Base-by-base conservation (phyloP, 2,329 filamentous ascomycete species). In the Fusarium keratoplasticum region DNA sequence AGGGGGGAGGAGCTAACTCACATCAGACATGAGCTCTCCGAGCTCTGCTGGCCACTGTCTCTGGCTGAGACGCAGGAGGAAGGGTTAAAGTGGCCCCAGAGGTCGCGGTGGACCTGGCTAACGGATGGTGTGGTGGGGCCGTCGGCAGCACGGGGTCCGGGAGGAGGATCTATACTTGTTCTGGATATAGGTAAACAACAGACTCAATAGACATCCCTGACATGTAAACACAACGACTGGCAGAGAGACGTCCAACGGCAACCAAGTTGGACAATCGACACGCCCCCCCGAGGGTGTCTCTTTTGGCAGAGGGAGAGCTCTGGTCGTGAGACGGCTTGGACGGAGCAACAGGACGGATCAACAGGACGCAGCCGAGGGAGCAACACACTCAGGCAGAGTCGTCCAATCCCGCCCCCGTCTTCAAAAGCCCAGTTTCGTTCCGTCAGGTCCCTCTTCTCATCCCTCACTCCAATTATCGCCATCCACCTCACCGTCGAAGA, bases 391-490 rank as follows among this genome's bases (percentile, higher is more conserved):
- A 54, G 47, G 68, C 59, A 52, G 69, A 75, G 66, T 73, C 57
- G 67, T 78, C 79, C 78, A 76, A 80, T 79, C 80, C 76, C 70
- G 73, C 76, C 78, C 80, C 80, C 79, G 79, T 79, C 81, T 78
- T 84, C 83, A 84, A 83, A 84, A 84, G 78, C 81, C 78, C 80
- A 78, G 77, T 77, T 78, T 76, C 76, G 80, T 75, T 81, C 70
- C 66, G 61, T 72, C 62, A 59, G 71, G 69, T 67, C 78, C 74
- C 75, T 74, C 74, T 77, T 78, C 76, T 76, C 71, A 73, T 75
- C 71, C 71, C 77, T 76, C 78, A 79, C 82, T 83, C 80, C 83
- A 83, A 82, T 83, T 79, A 82, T 78, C 79, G 79, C 78, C 78
- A 82, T 79, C 79, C 80, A 79, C 81, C 79, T 77, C 78, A 79